These are phyloP conservation scores for Lepidopterella palustris DNA, from an alignment of 495 filamentous ascomycete genomes.

Conservation along the genomic window DNA sequence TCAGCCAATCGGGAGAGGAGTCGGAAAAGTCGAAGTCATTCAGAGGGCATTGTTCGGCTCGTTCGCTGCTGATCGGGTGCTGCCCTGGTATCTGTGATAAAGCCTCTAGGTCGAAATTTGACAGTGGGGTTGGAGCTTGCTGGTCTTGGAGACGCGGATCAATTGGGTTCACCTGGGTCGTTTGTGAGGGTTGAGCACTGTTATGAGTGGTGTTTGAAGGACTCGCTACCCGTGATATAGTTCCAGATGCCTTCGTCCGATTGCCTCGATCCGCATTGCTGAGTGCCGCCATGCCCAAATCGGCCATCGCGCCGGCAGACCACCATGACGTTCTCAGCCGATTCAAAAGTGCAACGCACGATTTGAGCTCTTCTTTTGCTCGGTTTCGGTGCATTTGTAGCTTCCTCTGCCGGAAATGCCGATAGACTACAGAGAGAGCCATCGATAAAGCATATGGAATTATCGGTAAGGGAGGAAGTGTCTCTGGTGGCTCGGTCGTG, in stretches of 20 bases:
- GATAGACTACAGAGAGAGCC: conserved; percentile 63
- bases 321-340: conserved; percentile 53
- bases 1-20: conserved; percentile 24
- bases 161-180: conserved; percentile 3
- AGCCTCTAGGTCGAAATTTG: conserved; percentile 12
- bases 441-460: conserved; percentile 62
- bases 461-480: conserved; percentile 55
- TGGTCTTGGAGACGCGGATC: conserved; percentile 19
- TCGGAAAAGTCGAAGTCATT: conserved; percentile 21
- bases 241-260: conserved; percentile 1
- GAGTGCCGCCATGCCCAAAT: conserved; percentile 41
- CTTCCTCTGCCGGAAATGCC: conserved; percentile 61
- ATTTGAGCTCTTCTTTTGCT: conserved; percentile 53
- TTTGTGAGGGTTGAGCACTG: conserved; percentile 3
- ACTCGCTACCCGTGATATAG: not conserved
- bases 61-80: conserved; percentile 28
- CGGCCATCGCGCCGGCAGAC: conserved; percentile 55
- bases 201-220: not conserved
- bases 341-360: conserved; percentile 51
- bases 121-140: conserved; percentile 6
- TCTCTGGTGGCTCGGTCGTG: conserved; percentile 46
- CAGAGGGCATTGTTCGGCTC: conserved; percentile 6
- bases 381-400: conserved; percentile 57
- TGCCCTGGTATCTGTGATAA: conserved; percentile 21
- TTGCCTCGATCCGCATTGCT: conserved; percentile 24